Base-by-base conservation (phyloP, 495 filamentous ascomycete genomes). In the Lasiosphaeria miniovina region DNA sequence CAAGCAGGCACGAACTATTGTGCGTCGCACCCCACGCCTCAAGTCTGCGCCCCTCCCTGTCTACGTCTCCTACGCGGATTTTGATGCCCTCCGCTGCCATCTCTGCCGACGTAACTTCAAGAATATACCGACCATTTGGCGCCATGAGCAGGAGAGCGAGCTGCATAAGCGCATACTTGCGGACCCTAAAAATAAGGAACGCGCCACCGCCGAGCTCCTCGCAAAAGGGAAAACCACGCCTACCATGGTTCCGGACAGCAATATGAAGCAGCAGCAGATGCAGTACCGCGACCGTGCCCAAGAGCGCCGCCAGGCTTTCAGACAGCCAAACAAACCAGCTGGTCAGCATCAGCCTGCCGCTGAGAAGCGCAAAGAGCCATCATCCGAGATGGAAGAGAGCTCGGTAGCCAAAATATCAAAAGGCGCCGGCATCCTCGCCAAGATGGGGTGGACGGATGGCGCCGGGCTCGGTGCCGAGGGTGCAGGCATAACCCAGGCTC, bases 371-470 rank as follows among this genome's bases (percentile, higher is more conserved):
- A 71, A 73, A 52, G 67, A 70, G 51, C 65, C 57, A 11, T 33
- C 54, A 4, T 50, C 36, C 7, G 40, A 53, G 0, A 7, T 5
- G 2, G 60, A 63, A 36, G 65, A 65, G 33, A 63, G 61, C n/a
- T 38, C 62, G 4, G 53, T 62, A 36, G 62, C 61, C 66, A 53
- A 75, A 17, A 80, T 82, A 57, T 93, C 90, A n/a, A 96, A 93
- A 75, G 93, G 92, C 32, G 89, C 90, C 6, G 85, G 88, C 1
- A 76, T 97, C 36, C 81, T 97, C 6, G 86, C 88, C 52, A 96
- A 96, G 75, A 95, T 96, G 90, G 92, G 92, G 14, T 96, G 90
- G 90, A 86, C 80, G 11, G 83, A 84, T 3, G 92, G 92, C 1
- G 81, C 86, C 57, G 93, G 93, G 2, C 77, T 97, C 17, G 93